Conservation (phyloP, 2,329 filamentous ascomycete species). For the Alternaria conjuncta region DNA sequence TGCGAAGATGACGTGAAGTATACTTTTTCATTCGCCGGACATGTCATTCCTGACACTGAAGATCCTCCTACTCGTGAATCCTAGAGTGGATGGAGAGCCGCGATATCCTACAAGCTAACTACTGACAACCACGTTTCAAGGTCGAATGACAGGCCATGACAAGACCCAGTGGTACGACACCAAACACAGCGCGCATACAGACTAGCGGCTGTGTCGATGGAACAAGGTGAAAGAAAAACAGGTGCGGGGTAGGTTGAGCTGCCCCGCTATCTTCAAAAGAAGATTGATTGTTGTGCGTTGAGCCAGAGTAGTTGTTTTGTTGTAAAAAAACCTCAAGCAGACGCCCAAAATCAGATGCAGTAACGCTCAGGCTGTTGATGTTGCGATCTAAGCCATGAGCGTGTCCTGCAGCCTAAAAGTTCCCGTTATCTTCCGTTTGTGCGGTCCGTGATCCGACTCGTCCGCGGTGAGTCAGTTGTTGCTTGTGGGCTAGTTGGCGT, state of each 20-base stretch:
- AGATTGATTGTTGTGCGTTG: slow-evolving; percentile 73
- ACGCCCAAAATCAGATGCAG: slow-evolving; percentile 63
- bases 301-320: slow-evolving; percentile 77
- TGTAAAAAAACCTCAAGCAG: slow-evolving; percentile 80
- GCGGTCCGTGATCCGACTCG: slow-evolving; percentile 22
- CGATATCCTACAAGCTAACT: slow-evolving; percentile 18
- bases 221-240: slow-evolving; percentile 35
- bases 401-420: slow-evolving; percentile 42
- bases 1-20: slow-evolving; percentile 11
- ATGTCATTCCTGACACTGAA: slow-evolving; percentile 6
- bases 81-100: slow-evolving; percentile 8
- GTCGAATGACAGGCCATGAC: slow-evolving; percentile 7
- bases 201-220: slow-evolving; percentile 16
- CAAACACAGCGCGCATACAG: slow-evolving; percentile 20
- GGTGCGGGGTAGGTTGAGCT: slow-evolving; percentile 67
- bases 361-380: slow-evolving; percentile 64
- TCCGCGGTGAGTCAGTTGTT: slow-evolving; percentile 29
- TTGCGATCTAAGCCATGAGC: slow-evolving; percentile 67
- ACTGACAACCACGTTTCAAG: slow-evolving; percentile 12
- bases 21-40: slow-evolving; percentile 22
- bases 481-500: slow-evolving; percentile 30
- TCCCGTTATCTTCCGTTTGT: slow-evolving; percentile 34
- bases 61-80: slow-evolving; percentile 5
- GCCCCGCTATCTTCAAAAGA: slow-evolving; percentile 55
- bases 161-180: slow-evolving; percentile 13